These are phyloP conservation scores for Fusarium sarcochroum DNA, from an alignment of 2,329 filamentous ascomycete species.

Conservation along the genomic window DNA sequence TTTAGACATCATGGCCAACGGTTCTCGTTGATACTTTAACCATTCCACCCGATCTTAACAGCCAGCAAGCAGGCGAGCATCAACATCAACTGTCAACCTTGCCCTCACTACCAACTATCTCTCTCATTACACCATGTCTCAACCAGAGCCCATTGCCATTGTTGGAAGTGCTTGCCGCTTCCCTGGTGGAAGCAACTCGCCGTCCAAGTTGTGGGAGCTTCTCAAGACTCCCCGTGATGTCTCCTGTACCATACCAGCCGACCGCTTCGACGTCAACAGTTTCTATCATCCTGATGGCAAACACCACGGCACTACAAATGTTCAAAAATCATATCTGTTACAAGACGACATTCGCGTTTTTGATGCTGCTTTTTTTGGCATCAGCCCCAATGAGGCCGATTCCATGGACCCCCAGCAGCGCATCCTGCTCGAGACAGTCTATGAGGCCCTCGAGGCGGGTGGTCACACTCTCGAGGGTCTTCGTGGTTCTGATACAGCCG, in stretches of 20 bases:
- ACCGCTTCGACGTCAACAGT: constrained; percentile 1
- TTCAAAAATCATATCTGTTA: constrained; percentile 12
- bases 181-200: constrained; percentile 12
- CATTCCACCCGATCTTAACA: no score
- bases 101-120: no score
- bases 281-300: constrained; percentile 12
- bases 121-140: no score
- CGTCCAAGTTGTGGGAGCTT: constrained; percentile 26
- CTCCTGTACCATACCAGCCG: neutral
- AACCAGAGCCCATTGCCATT: constrained; percentile 26
- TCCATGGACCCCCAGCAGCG: constrained; percentile 28
- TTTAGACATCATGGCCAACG: no score
- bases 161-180: constrained; percentile 24
- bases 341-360: constrained; percentile 17
- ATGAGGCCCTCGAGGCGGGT: constrained; percentile 14
- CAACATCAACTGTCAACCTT: no score
- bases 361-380: constrained; percentile 23
- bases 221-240: constrained; percentile 4
- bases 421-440: constrained; percentile 19
- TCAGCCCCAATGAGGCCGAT: constrained; percentile 8
- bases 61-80: no score
- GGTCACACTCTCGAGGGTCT: constrained; percentile 16
- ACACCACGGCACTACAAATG: constrained; percentile 5
- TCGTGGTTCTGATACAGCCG: constrained; percentile 20
- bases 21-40: no score